These are phyloP conservation scores for Tulasnella sp. DNA, from an alignment of 768 basidiomycete genomes.

Conservation along the genomic window DNA sequence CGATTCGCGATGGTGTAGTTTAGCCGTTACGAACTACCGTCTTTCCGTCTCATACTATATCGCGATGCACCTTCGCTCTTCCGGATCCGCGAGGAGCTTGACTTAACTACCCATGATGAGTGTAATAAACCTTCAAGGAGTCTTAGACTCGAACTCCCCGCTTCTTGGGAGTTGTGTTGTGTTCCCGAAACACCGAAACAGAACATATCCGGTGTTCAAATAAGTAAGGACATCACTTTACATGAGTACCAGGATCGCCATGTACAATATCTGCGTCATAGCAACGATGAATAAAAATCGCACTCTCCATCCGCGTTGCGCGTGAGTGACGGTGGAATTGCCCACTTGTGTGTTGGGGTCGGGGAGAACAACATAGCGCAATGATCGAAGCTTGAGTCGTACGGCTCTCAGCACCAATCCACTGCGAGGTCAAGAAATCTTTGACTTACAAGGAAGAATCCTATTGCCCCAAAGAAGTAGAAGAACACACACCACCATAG, in stretches of 20 bases:
- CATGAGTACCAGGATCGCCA: conserved; percentile 51
- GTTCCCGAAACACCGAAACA: neutral
- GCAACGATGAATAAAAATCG: conserved; percentile 85
- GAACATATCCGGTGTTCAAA: neutral
- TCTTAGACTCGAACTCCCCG: too few relatives aligned
- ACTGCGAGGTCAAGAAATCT: neutral
- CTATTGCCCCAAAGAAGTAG: conserved; percentile 82
- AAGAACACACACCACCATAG: conserved; percentile 62
- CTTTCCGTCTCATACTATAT: too few relatives aligned
- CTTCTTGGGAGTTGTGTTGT: too few relatives aligned
- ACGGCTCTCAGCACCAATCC: neutral
- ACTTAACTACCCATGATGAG: too few relatives aligned
- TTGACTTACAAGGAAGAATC: conserved; percentile 75
- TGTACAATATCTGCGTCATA: conserved; percentile 69
- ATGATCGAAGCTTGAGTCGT: conserved; percentile 65
- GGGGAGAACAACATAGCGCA: conserved; percentile 83
- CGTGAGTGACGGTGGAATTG: conserved; percentile 55
- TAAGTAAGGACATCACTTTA: neutral
- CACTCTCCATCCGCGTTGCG: conserved; percentile 73
- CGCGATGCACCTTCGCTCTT: too few relatives aligned
- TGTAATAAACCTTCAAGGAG: too few relatives aligned
- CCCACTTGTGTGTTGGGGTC: conserved; percentile 47
- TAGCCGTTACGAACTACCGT: too few relatives aligned
- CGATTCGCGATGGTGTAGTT: too few relatives aligned
- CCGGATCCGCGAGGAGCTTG: too few relatives aligned